These are phyloP conservation scores for Meripilus lineatus DNA, from an alignment of 1,284 basidiomycete species.

Conservation along the genomic window DNA sequence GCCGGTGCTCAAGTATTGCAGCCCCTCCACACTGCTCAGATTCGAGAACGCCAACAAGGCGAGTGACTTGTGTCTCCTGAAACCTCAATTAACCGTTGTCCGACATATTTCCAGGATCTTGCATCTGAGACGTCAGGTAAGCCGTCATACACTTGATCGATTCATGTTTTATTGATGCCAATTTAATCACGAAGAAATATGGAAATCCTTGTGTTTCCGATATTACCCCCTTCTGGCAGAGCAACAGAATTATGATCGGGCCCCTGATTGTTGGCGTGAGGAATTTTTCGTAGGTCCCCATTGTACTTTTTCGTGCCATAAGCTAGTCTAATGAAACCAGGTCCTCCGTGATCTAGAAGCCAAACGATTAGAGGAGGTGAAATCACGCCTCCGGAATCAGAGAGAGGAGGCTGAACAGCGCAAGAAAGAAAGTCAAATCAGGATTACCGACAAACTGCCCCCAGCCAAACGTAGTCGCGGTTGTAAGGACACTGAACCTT, in stretches of 20 bases:
- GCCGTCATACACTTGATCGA: constrained; percentile 11
- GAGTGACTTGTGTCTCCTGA: constrained; percentile 3
- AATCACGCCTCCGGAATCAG: constrained; percentile 53
- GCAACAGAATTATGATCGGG: constrained; percentile 35
- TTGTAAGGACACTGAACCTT: constrained; percentile 38
- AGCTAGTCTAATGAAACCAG: constrained; percentile 28
- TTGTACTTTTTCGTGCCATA: constrained; percentile 1
- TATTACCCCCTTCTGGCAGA: constrained; percentile 50
- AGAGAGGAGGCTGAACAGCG: constrained; percentile 63
- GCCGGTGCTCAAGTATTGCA: constrained; percentile 69
- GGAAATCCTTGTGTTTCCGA: constrained; percentile 59
- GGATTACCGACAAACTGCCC: constrained; percentile 60
- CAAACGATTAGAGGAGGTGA: constrained; percentile 54
- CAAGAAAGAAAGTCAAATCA: constrained; percentile 69
- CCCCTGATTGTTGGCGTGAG: constrained; percentile 62
- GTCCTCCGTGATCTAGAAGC: constrained; percentile 50
- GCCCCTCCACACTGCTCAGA: constrained; percentile 59
- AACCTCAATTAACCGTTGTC: neutral
- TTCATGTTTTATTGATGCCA: constrained; percentile 12
- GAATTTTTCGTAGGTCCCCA: constrained; percentile 54
- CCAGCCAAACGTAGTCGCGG: constrained; percentile 52
- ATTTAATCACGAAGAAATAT: constrained; percentile 48
- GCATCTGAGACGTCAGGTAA: constrained; percentile 53
- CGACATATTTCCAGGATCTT: constrained; percentile 40
- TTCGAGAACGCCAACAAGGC: constrained; percentile 69